Evolutionary conservation across 805 yeast species (phyloP), one percentile per base, ranked within the genome.

Genomic region (Pichia ethanolica): DNA sequence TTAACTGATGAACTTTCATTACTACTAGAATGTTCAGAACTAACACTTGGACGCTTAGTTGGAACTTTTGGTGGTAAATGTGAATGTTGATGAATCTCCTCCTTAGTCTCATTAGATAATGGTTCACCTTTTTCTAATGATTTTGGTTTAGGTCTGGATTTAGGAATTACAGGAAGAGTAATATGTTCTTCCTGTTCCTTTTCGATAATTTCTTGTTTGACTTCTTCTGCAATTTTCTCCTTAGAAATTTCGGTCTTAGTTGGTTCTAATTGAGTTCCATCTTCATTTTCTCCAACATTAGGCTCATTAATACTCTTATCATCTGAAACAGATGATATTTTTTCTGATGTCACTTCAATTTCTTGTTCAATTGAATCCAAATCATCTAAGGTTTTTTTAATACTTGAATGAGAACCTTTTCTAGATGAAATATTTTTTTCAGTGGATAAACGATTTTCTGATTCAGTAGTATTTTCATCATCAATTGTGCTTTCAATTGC

Each of bases 61-160:
- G 50, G 45, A 10, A 46, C 27, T 14, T 33, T 8, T n/a, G 44
- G 39, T 26, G 27, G 26, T 14, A 9, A 10, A 25, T 14, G n/a
- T 14, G 25, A 10, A 25, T 14, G n/a, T 10, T 9, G 32, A 30
- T 30, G 32, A 7, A 7, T 30, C 9, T 20, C n/a, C 10, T 25
- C n/a, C 14, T 40, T n/a, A 7, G 7, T 30, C 3, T 30, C 32
- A 7, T 30, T 30, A 20, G 20, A 20, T 20, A 20, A 20, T 20
- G 20, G 20, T 20, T 20, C 20, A 20, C 20, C 2, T 20, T 20
- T 20, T 20, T 20, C 20, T 20, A 20, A 20, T 20, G 20, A 20
- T 20, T 38, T 14, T 25, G n/a, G n/a, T 12, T 26, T 44, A n/a
- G 54, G 54, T 35, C 54, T 51, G 9, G 52, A 45, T 39, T 46